Conservation (phyloP, 495 filamentous ascomycete genomes). For the Rostrohypoxylon terebratum region DNA sequence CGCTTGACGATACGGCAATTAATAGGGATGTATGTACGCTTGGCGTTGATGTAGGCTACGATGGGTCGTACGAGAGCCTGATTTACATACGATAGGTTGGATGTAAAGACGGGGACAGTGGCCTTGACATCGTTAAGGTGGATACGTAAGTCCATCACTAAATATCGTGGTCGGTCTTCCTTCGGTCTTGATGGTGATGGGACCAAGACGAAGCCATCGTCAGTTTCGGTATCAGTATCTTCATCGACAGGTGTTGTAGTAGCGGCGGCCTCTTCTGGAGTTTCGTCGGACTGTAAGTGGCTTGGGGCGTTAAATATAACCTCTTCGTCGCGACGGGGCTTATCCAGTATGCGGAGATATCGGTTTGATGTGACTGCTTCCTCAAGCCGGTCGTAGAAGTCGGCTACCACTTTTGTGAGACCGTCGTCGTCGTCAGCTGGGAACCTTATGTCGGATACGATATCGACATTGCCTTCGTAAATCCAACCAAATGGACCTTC, state of each 20-base stretch:
- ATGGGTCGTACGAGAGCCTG: constrained; percentile 95
- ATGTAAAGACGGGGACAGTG: constrained; percentile 88
- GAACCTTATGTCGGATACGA: constrained; percentile 94
- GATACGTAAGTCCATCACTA: constrained; percentile 90
- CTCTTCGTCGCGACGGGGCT: constrained; percentile 45
- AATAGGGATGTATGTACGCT: constrained; percentile 92
- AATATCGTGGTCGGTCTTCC: constrained; percentile 71
- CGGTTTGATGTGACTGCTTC: constrained; percentile 85
- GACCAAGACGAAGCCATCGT: constrained; percentile 3
- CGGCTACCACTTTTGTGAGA: constrained; percentile 89
- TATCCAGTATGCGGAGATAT: constrained; percentile 62
- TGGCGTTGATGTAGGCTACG: constrained; percentile 98
- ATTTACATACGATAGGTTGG: constrained; percentile 92
- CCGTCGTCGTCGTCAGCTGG: constrained; percentile 87
- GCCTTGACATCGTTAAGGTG: constrained; percentile 93
- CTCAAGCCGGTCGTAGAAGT: constrained; percentile 94
- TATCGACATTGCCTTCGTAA: constrained; percentile 93
- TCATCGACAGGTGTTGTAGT: constrained; percentile 14
- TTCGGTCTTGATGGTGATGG: constrained; percentile 18
- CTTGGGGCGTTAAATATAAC: constrained; percentile 46
- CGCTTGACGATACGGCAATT: constrained; percentile 93
- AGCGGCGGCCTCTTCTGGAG: constrained; percentile 8
- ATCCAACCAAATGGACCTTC: constrained; percentile 98
- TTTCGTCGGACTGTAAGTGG: constrained; percentile 26
- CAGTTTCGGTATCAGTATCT: not conserved